A percentile compares a stretch with the other conserved stretches of the same genome.
phyloP scores from a whole-genome alignment of 768 basidiomycete genomes.

The Pleurotus salmoneostramineus region DNA sequence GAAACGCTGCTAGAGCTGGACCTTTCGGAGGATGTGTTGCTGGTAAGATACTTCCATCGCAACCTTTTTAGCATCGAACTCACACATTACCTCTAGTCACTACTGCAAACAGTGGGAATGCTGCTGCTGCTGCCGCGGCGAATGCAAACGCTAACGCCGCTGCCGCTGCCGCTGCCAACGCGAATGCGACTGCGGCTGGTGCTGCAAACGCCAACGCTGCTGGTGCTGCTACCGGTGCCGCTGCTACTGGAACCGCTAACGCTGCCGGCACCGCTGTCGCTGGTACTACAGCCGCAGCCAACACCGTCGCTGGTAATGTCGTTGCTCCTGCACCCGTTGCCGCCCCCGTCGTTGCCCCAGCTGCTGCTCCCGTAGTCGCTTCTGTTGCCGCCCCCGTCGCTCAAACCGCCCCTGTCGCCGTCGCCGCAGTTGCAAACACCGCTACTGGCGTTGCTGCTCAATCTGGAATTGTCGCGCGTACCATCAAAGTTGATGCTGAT shows the following conservation, averaged over 20 bases:
- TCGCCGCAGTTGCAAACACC: background rate
- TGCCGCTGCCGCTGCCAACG: background rate
- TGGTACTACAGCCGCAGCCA: background rate
- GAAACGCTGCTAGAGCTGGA: conserved; percentile 4
- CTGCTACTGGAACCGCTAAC: background rate
- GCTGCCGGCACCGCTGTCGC: background rate
- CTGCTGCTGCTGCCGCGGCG: background rate
- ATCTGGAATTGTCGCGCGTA: background rate
- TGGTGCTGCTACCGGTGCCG: background rate
- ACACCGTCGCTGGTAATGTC: background rate
- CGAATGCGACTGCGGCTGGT: background rate
- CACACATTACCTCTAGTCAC: background rate
- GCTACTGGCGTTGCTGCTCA: background rate
- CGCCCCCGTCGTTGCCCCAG: background rate
- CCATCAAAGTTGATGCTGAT: background rate
- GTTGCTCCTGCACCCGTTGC: background rate
- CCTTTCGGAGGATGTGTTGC: conserved; percentile 7
- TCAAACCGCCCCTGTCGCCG: background rate
- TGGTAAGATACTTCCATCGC: background rate
- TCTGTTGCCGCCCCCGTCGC: background rate
- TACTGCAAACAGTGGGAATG: conserved; percentile 3
- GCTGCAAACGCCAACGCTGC: background rate
- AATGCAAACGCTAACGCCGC: background rate
- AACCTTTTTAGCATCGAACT: background rate
- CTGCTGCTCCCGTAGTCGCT: background rate